phyloP scores from a whole-genome alignment of 495 filamentous ascomycete genomes.

The Aspergillus ostianus region DNA sequence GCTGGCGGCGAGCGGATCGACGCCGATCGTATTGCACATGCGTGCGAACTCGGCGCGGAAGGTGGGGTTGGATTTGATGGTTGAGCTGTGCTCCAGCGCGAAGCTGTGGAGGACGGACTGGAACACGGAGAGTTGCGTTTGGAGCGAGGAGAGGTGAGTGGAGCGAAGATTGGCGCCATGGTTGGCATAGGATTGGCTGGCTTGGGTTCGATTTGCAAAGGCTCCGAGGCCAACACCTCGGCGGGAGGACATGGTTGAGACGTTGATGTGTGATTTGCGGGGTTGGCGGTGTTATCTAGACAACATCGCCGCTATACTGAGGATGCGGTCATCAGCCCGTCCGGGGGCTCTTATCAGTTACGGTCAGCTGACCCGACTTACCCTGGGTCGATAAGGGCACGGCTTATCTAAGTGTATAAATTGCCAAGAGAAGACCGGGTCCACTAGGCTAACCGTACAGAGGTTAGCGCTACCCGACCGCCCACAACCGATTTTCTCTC shows the following conservation, averaged over 20 bases:
- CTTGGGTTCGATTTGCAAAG: conserved; percentile 78
- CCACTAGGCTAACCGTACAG: conserved; percentile 7
- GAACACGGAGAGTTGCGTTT: conserved; percentile 93
- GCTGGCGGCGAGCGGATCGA: conserved; percentile 83
- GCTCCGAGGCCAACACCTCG: conserved; percentile 86
- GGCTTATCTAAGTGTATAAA: background rate
- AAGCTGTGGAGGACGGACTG: conserved; percentile 91
- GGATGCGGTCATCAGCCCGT: conserved; percentile 1
- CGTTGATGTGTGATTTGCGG: conserved; percentile 1
- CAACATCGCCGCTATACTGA: background rate
- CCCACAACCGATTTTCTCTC: conserved; percentile 11
- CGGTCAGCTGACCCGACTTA: background rate
- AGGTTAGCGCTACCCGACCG: background rate
- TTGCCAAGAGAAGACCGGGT: background rate
- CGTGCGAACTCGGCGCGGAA: conserved; percentile 97
- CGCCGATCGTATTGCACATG: conserved; percentile 96
- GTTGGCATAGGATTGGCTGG: conserved; percentile 78
- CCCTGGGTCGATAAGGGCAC: background rate
- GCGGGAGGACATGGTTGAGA: conserved; percentile 43
- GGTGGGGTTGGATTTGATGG: conserved; percentile 89
- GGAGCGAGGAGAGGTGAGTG: conserved; percentile 75
- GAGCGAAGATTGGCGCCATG: conserved; percentile 84
- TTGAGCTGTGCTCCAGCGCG: conserved; percentile 87
- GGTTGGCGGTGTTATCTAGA: conserved; percentile 2
- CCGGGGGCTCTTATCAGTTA: background rate